Base-by-base conservation (phyloP, 345 rosid genomes). In the Pelargonium nanum region DNA sequence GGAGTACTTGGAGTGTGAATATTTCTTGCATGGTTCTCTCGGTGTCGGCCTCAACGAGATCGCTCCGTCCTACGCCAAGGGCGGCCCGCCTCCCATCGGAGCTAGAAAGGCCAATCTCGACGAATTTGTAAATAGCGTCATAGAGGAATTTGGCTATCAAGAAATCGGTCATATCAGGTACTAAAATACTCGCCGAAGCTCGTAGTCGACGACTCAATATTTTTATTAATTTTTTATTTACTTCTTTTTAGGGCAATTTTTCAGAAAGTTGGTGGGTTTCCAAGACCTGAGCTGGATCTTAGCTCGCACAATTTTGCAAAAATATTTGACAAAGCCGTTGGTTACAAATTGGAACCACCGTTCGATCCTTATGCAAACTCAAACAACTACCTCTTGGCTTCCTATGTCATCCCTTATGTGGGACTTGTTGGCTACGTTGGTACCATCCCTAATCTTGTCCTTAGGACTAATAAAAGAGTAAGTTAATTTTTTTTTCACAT, bases 141-240 rank as follows among this genome's bases (percentile, higher is more conserved):
- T 87, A 3, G 80, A 79, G 55, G 89, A 89, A 44, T 87, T 89
- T 53, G 86, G 74, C 57, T 85, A 78, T 55, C 79, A 83, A 30
- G 92, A 89, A 79, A 61, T 89, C 2, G 95, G 95, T 7, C 89
- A 89, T 63, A 64, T 85, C 32, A 80, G 90, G 96, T 84, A 7
- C 19, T 15, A 15, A 20, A 17, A 53, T 4, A 7, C 3, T n/a
- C 22, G 1, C 53, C n/a, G 16, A 3, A 50, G 5, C 19, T 50
- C 19, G 1, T 15, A 50, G n/a, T 50, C n/a, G n/a, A n/a, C n/a
- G n/a, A n/a, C n/a, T n/a, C n/a, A n/a, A 15, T 50, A 50, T 50
- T 3, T 50, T 19, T 15, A 50, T 50, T 17, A 2, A 6, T 50
- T 13, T 1, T 8, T 53, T 23, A 24, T 50, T 50, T 19, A 24